phyloP scores from a whole-genome alignment of 805 yeast genomes.

The Zygoascus ofunaensis region DNA sequence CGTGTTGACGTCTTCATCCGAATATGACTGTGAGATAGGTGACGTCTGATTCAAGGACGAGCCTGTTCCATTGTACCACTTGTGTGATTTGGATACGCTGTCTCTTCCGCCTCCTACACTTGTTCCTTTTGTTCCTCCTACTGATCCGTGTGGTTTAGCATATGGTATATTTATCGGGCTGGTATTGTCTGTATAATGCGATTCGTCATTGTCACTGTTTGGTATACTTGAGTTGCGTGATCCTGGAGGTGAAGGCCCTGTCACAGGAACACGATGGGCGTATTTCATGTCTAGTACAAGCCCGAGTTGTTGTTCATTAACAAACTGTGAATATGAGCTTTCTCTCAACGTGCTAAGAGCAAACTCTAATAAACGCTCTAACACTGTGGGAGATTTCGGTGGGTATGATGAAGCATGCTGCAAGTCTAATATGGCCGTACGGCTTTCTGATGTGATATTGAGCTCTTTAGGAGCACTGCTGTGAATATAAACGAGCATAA shows the following conservation, averaged over 20 bases:
- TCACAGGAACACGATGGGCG: neutral
- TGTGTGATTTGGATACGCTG: no score
- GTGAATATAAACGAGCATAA: constrained; percentile 21
- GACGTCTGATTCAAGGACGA: constrained; percentile 3
- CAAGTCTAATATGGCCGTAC: constrained; percentile 17
- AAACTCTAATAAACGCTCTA: neutral
- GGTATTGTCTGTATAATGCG: neutral
- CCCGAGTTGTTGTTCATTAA: neutral
- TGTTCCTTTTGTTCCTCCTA: neutral
- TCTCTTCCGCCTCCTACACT: neutral
- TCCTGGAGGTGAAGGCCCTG: no score
- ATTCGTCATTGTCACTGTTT: neutral
- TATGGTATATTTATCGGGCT: neutral
- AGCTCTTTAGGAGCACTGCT: constrained; percentile 23
- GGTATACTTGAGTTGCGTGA: neutral
- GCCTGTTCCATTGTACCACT: neutral
- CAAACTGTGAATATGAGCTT: neutral
- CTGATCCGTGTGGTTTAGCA: no score
- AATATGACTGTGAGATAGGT: neutral
- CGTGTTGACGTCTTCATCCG: neutral
- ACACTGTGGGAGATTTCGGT: neutral
- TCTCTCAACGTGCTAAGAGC: neutral
- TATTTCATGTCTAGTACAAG: neutral
- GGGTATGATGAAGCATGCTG: neutral
- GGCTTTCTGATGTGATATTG: constrained; percentile 23